Evolutionary conservation across 225 moss, liverwort and hornwort genomes (phyloP), one percentile per base, ranked within the genome.

Genomic region (Neckera pumila): DNA sequence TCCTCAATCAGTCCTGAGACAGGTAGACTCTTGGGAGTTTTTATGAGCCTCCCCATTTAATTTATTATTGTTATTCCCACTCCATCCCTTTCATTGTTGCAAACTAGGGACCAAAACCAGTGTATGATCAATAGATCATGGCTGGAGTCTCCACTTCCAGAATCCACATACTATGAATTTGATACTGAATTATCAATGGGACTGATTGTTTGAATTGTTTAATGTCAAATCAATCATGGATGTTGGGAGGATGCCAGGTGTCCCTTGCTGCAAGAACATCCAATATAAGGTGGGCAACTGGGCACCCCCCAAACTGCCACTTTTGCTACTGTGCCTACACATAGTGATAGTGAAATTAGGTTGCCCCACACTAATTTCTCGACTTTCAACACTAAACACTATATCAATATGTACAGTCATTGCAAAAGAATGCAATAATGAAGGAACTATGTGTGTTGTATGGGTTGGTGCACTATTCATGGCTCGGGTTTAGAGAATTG

Each of bases 221-320:
- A 23, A 30, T 7, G 16, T n/a, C 59, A 38, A 58, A 78, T 60
- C 84, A 58, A 78, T 84, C 69, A 79, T 49, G 69, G 9, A 51
- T 38, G 13, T 11, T 60, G 33, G 19, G 31, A 75, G 49, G 1
- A 20, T 45, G 28, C 43, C 17, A 28, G 20, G 45, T 31, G 47
- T 8, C 45, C 45, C 45, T 30, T 2, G 7, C 47, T 7, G n/a
- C 56, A 45, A 57, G 75, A 56, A 56, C 38, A n/a, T n/a, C n/a
- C n/a, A n/a, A n/a, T n/a, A n/a, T n/a, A n/a, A n/a, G n/a, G n/a
- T n/a, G n/a, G n/a, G n/a, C 19, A 16, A 11, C 21, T 7, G 16
- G 53, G 17, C 11, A 53, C 17, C 13, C 13, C 7, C 5, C 1
- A 67, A 38, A 14, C 5, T 1, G 0, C 2, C 15, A 5, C 21